Evolutionary conservation across 2,329 filamentous ascomycete genomes (phyloP).

Genomic region (Tolypocladium sp.): DNA sequence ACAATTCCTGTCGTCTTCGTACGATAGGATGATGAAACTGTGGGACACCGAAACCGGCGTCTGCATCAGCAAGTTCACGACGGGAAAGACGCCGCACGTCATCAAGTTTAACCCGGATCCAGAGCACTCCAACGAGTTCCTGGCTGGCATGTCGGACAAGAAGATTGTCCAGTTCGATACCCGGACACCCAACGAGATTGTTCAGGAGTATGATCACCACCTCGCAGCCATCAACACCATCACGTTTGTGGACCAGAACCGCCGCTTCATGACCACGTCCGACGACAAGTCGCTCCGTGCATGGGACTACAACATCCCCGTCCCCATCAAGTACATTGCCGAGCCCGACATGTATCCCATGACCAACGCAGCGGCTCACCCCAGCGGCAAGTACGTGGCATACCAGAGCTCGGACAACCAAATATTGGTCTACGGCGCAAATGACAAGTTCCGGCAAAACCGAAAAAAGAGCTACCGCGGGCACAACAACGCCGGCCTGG

Average conservation of each 20-base stretch:
- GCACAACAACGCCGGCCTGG: constrained; percentile 92
- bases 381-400: constrained; percentile 85
- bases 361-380: constrained; percentile 76
- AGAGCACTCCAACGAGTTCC: constrained; percentile 75
- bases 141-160: constrained; percentile 97
- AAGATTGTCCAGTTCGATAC: constrained; percentile 98
- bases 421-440: constrained; percentile 89
- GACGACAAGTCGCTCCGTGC: constrained; percentile 94
- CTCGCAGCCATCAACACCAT: constrained; percentile 97
- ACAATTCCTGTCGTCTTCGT: constrained; percentile 83
- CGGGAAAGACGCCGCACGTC: constrained; percentile 91
- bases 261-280: constrained; percentile 94
- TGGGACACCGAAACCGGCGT: constrained; percentile 96
- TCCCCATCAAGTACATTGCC: constrained; percentile 96
- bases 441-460: constrained; percentile 94
- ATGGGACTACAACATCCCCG: constrained; percentile 98
- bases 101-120: constrained; percentile 82
- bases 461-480: constrained; percentile 93
- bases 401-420: constrained; percentile 95
- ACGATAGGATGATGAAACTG: constrained; percentile 92
- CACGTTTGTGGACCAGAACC: constrained; percentile 87
- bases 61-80: constrained; percentile 82
- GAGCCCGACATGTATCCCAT: constrained; percentile 98
- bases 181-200: constrained; percentile 63
- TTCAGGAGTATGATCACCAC: constrained; percentile 98